A percentile compares a stretch with the other conserved stretches of the same genome.
Conservation (phyloP, 1,284 basidiomycete genomes). For the Omphalotus olearius region DNA sequence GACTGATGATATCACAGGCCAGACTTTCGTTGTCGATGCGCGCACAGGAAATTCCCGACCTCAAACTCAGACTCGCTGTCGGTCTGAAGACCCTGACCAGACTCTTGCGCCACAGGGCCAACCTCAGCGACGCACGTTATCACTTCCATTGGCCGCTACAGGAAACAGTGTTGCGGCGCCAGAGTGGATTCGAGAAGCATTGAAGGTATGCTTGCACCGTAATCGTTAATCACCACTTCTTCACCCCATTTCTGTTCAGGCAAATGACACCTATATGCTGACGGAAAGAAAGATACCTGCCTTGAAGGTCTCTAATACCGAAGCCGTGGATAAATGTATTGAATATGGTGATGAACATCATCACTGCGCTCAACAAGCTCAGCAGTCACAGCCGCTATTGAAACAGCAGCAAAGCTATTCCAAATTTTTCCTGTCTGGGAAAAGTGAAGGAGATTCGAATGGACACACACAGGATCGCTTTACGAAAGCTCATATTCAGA, state of each 20-base stretch:
- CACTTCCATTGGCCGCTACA: neutral
- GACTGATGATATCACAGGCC: constrained; percentile 63
- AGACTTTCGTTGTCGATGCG: constrained; percentile 65
- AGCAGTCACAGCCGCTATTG: constrained; percentile 9
- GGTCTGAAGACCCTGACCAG: constrained; percentile 11
- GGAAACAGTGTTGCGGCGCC: constrained; percentile 26
- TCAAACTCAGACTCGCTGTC: constrained; percentile 23
- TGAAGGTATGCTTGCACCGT: constrained; percentile 29
- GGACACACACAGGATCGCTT: constrained; percentile 35
- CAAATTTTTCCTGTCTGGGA: constrained; percentile 6
- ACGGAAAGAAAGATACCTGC: constrained; percentile 44
- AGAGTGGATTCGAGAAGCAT: constrained; percentile 48
- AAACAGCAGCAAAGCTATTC: constrained; percentile 4
- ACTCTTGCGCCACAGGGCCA: neutral
- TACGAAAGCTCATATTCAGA: constrained; percentile 45
- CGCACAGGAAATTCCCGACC: constrained; percentile 57
- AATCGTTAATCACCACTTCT: constrained; percentile 8
- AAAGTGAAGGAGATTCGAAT: constrained; percentile 13
- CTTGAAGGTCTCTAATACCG: constrained; percentile 17
- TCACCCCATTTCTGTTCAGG: constrained; percentile 26
- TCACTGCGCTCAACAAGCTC: constrained; percentile 8
- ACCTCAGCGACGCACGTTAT: constrained; percentile 23
- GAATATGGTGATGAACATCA: constrained; percentile 11
- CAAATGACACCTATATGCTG: constrained; percentile 45
- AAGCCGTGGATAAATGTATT: neutral